Conservation (phyloP, 2,329 filamentous ascomycete species). For the Teratosphaeria destructans region DNA sequence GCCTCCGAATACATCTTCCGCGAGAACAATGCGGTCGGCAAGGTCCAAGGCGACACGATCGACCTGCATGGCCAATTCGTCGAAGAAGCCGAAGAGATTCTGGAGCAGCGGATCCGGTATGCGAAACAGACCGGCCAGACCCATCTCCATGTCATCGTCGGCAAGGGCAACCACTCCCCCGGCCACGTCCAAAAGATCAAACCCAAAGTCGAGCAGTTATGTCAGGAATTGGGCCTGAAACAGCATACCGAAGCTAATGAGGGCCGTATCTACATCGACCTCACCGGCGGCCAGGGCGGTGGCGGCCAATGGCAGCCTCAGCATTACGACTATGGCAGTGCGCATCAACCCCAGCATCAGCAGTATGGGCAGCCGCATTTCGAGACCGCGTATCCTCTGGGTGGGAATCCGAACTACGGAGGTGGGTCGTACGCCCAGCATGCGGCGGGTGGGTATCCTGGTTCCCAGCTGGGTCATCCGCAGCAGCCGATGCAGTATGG, state of each 20-base stretch:
- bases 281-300: constrained; percentile 55
- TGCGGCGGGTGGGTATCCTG: constrained; percentile 20
- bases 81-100: constrained; percentile 84
- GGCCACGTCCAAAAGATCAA: constrained; percentile 88
- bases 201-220: constrained; percentile 83
- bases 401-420: constrained; percentile 19
- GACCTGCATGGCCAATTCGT: constrained; percentile 93
- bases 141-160: constrained; percentile 90
- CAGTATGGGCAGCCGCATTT: constrained; percentile 33
- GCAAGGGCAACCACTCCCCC: constrained; percentile 80
- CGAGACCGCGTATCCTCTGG: constrained; percentile 29
- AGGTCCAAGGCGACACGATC: constrained; percentile 70
- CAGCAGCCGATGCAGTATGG: constrained; percentile 35
- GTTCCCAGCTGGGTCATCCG: constrained; percentile 31
- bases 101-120: constrained; percentile 74
- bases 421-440: constrained; percentile 25
- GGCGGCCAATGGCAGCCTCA: constrained; percentile 35
- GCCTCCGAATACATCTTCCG: constrained; percentile 92
- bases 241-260: constrained; percentile 82
- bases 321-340: constrained; percentile 33
- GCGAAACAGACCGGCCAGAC: constrained; percentile 63
- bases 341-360: constrained; percentile 25
- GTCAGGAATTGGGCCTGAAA: constrained; percentile 69
- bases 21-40: constrained; percentile 74
- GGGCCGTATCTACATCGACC: constrained; percentile 78